phyloP scores from a whole-genome alignment of 2,329 filamentous ascomycete genomes.

The Stemphylium beticola region DNA sequence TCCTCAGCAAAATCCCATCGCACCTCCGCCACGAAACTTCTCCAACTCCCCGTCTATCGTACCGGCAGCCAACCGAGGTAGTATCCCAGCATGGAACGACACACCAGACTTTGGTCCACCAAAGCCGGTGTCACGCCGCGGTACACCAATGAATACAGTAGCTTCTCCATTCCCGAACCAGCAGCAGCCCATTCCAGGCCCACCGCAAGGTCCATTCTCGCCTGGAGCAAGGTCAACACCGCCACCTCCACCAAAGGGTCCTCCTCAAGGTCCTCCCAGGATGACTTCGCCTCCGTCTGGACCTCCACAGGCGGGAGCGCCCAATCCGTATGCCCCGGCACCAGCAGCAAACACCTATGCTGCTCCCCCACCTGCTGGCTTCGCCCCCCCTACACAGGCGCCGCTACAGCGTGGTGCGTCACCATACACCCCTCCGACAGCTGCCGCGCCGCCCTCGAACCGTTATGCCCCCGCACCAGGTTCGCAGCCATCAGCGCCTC shows the following conservation, averaged over 20 bases:
- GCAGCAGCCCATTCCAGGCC: slow-evolving; percentile 57
- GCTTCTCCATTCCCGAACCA: slow-evolving; percentile 77
- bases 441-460: slow-evolving; percentile 64
- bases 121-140: slow-evolving; percentile 74
- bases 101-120: slow-evolving; percentile 75
- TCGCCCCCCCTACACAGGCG: slow-evolving; percentile 58
- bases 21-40: slow-evolving; percentile 69
- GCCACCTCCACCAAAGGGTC: slow-evolving; percentile 83
- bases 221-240: slow-evolving; percentile 67
- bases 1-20: slow-evolving; percentile 53
- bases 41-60: slow-evolving; percentile 67
- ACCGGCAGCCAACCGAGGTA: slow-evolving; percentile 72
- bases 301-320: slow-evolving; percentile 56
- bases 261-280: slow-evolving; percentile 51
- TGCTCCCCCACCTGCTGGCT: slow-evolving; percentile 57
- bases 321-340: slow-evolving; percentile 70
- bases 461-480: slow-evolving; percentile 71
- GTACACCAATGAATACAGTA: slow-evolving; percentile 74
- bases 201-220: slow-evolving; percentile 66
- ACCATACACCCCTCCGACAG: slow-evolving; percentile 83
- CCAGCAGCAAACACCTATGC: slow-evolving; percentile 61
- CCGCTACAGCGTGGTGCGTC: slow-evolving; percentile 77
- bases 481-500: slow-evolving; percentile 55
- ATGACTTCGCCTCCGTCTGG: slow-evolving; percentile 72
- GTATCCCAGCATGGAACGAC: slow-evolving; percentile 90